Evolutionary conservation across 179 eudicot species (phyloP).

Genomic region (Gypsophila paniculata): DNA sequence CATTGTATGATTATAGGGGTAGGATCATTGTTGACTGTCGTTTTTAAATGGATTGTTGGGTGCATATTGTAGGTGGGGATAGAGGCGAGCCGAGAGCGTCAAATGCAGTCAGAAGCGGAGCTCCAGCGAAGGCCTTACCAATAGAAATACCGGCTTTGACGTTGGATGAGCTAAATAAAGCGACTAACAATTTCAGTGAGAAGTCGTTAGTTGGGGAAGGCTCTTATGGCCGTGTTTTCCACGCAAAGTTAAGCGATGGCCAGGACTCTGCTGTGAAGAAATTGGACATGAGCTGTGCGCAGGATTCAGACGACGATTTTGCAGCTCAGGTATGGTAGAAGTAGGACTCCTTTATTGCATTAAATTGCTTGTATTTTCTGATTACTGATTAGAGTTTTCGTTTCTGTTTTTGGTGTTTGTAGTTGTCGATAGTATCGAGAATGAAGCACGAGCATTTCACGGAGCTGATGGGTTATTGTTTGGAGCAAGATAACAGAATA

Average conservation of each 20-base stretch:
- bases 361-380: no score
- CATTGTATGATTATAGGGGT: no score
- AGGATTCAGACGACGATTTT: slow-evolving; percentile 71
- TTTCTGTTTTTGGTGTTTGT: neutral
- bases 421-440: slow-evolving; percentile 76
- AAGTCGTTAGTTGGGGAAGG: slow-evolving; percentile 83
- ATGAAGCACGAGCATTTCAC: slow-evolving; percentile 75
- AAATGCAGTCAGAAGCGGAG: slow-evolving; percentile 47
- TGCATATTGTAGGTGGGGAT: slow-evolving; percentile 31
- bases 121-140: slow-evolving; percentile 51
- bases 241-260: slow-evolving; percentile 46
- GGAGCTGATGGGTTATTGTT: slow-evolving; percentile 69
- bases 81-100: slow-evolving; percentile 61
- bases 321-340: slow-evolving; percentile 49
- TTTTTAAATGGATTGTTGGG: neutral
- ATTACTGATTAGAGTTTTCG: neutral
- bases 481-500: slow-evolving; percentile 61
- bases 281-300: slow-evolving; percentile 57
- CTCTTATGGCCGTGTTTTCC: slow-evolving; percentile 77
- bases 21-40: no score
- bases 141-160: slow-evolving; percentile 63
- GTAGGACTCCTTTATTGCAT: no score
- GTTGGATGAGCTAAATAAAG: slow-evolving; percentile 53
- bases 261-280: slow-evolving; percentile 61
- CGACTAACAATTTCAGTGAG: slow-evolving; percentile 57